Evolutionary conservation across 1,284 basidiomycete genomes (phyloP).

Genomic region (Malassezia arunalokei): DNA sequence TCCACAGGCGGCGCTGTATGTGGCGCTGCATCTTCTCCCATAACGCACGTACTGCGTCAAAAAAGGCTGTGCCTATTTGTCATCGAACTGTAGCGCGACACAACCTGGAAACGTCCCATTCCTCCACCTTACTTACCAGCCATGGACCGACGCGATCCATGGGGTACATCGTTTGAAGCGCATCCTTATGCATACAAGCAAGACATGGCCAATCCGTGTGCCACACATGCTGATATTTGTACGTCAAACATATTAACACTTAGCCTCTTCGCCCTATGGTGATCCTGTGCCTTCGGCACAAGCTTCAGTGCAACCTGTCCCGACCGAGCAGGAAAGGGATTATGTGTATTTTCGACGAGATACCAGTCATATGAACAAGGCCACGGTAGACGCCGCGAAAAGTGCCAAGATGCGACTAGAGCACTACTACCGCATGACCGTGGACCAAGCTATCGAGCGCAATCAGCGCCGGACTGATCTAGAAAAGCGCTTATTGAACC

Average conservation of each 20-base stretch:
- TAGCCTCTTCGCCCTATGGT: background rate
- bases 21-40: background rate
- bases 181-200: background rate
- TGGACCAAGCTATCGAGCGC: constrained; percentile 77
- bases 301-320: background rate
- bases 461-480: constrained; percentile 79
- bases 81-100: background rate
- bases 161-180: background rate
- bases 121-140: background rate
- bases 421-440: constrained; percentile 90
- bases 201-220: background rate
- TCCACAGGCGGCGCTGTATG: constrained; percentile 5
- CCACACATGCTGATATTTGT: background rate
- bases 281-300: background rate
- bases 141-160: background rate
- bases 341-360: constrained; percentile 94
- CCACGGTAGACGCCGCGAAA: constrained; percentile 79
- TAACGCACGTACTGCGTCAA: too few relatives aligned
- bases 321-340: constrained; percentile 50
- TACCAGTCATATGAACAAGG: constrained; percentile 68
- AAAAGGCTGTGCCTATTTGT: too few relatives aligned
- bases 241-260: background rate
- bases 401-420: constrained; percentile 94
- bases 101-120: background rate
- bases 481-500: constrained; percentile 61